Percentiles rank a stretch among this genome's conserved stretches.
phyloP scores from a whole-genome alignment of 139 green algal species.

The Gonium pectorale region DNA sequence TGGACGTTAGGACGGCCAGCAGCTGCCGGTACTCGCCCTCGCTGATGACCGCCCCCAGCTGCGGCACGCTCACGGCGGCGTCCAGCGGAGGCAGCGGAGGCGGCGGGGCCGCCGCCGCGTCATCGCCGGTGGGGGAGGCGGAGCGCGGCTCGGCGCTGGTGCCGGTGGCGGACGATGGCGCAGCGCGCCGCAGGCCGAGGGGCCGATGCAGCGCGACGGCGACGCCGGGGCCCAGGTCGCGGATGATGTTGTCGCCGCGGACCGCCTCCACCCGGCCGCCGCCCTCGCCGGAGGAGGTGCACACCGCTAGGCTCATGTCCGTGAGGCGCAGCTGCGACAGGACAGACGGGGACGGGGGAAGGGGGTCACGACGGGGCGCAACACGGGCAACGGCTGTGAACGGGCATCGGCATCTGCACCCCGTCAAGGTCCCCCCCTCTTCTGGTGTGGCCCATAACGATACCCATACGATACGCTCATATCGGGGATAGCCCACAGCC shows the following conservation, averaged over 20 bases:
- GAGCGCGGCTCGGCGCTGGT: background rate
- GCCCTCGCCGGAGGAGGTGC: conserved; percentile 14
- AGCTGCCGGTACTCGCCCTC: conserved; percentile 84
- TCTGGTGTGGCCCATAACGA: no score
- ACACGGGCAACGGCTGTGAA: no score
- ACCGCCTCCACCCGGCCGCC: background rate
- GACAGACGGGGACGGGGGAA: no score
- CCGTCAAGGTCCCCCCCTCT: no score
- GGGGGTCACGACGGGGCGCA: no score
- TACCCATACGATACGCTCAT: no score
- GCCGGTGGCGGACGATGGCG: background rate
- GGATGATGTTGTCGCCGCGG: conserved; percentile 75
- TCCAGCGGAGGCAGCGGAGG: conserved; percentile 58
- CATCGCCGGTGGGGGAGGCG: no score
- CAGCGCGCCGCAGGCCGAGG: conserved; percentile 41
- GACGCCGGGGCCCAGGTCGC: conserved; percentile 60
- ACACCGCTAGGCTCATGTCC: conserved; percentile 61
- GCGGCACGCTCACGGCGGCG: conserved; percentile 65
- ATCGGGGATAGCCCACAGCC: no score
- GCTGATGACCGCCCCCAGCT: conserved; percentile 65
- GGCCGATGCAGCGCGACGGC: conserved; percentile 59
- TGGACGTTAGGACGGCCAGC: conserved; percentile 73
- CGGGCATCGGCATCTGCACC: no score
- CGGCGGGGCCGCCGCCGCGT: background rate
- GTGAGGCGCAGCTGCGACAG: conserved; percentile 60